Evolutionary conservation across 2,329 filamentous ascomycete genomes (phyloP).

Genomic region (Aureobasidium leucospermi): DNA sequence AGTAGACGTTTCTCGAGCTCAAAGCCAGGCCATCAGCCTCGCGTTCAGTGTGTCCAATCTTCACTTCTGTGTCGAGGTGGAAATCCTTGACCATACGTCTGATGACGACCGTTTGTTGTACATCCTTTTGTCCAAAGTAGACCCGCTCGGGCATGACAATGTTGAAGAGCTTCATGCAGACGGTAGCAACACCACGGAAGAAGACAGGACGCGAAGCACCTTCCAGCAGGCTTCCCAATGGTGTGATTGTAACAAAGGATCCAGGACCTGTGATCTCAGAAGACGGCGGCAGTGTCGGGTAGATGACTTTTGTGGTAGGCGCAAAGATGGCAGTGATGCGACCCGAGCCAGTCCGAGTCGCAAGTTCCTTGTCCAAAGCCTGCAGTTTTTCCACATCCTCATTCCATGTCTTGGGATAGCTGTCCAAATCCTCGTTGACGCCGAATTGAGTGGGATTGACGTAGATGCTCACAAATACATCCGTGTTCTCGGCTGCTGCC

Average conservation of each 20-base stretch:
- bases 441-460: slow-evolving; percentile 98
- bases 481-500: slow-evolving; percentile 75
- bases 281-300: slow-evolving; percentile 70
- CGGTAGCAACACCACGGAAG: slow-evolving; percentile 90
- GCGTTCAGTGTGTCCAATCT: slow-evolving; percentile 66
- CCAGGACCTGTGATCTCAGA: slow-evolving; percentile 68
- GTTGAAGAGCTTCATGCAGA: slow-evolving; percentile 92
- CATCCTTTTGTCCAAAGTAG: slow-evolving; percentile 96
- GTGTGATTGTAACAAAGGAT: slow-evolving; percentile 86
- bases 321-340: slow-evolving; percentile 78
- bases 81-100: slow-evolving; percentile 83
- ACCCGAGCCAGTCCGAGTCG: slow-evolving; percentile 42
- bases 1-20: slow-evolving; percentile 89
- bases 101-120: slow-evolving; percentile 91
- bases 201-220: slow-evolving; percentile 84
- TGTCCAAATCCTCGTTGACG: slow-evolving; percentile 74
- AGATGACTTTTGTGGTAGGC: slow-evolving; percentile 76
- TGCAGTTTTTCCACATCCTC: slow-evolving; percentile 62
- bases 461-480: slow-evolving; percentile 86
- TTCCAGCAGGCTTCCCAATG: slow-evolving; percentile 73
- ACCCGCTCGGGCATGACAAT: slow-evolving; percentile 70
- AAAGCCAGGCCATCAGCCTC: slow-evolving; percentile 79
- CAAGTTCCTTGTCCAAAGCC: slow-evolving; percentile 64
- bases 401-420: slow-evolving; percentile 87
- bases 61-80: slow-evolving; percentile 66